Percentiles rank a stretch among this genome's conserved stretches.
Conservation (phyloP, 495 filamentous ascomycete species). For the Neurospora africana region DNA sequence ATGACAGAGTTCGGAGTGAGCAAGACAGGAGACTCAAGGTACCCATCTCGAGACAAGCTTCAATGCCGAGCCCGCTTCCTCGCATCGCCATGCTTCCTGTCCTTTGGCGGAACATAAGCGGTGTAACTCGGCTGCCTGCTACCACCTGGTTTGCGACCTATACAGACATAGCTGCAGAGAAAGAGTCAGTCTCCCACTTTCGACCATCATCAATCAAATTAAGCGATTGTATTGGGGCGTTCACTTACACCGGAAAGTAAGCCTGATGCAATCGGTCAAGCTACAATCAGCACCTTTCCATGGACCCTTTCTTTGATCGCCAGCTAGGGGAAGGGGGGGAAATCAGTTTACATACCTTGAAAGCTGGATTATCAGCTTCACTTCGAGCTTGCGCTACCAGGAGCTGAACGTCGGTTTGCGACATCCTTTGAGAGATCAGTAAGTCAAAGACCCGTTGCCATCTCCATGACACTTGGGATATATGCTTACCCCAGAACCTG, state of each 20-base stretch:
- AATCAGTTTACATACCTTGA: slow-evolving; percentile 41
- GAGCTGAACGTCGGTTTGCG: slow-evolving; percentile 49
- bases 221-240: neutral
- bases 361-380: slow-evolving; percentile 52
- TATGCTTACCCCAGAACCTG: slow-evolving; percentile 29
- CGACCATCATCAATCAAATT: neutral
- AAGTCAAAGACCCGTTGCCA: neutral
- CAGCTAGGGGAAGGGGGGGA: slow-evolving; percentile 9
- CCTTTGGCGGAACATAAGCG: slow-evolving; percentile 14
- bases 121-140: slow-evolving; percentile 15
- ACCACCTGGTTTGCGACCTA: slow-evolving; percentile 38
- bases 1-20: neutral
- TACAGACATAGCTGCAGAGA: slow-evolving; percentile 41
- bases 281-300: neutral
- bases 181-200: slow-evolving; percentile 7
- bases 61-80: slow-evolving; percentile 16
- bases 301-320: neutral
- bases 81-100: slow-evolving; percentile 16
- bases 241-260: slow-evolving; percentile 67
- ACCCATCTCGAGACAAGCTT: neutral
- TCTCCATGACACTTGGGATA: neutral
- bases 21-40: neutral
- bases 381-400: slow-evolving; percentile 55
- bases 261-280: slow-evolving; percentile 28
- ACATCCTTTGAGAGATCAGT: slow-evolving; percentile 36